Evolutionary conservation across 371 early-diverging fungal species (phyloP).

Genomic region (Phascolomyces articulosus): DNA sequence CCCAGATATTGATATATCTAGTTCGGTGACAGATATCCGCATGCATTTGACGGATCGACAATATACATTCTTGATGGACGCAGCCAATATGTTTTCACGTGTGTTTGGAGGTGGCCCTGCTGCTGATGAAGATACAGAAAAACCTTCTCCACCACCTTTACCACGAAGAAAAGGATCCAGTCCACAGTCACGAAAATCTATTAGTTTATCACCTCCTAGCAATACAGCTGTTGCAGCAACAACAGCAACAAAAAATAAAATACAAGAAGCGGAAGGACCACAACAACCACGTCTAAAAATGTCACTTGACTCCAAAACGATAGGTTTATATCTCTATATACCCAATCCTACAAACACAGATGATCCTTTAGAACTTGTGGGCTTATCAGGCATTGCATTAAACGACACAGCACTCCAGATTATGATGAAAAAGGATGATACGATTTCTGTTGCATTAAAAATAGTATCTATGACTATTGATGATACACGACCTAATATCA

Average conservation of each 20-base stretch:
- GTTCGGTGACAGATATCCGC: slow-evolving; percentile 73
- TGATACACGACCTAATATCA: slow-evolving; percentile 81
- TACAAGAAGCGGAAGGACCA: not conserved
- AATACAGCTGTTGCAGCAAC: not conserved
- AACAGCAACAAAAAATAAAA: not conserved
- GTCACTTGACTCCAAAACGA: slow-evolving; percentile 20
- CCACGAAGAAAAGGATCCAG: slow-evolving; percentile 6
- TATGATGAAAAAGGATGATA: slow-evolving; percentile 58
- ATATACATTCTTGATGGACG: slow-evolving; percentile 80
- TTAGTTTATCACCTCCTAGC: not conserved
- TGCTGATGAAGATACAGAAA: slow-evolving; percentile 4
- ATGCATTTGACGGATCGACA: slow-evolving; percentile 84
- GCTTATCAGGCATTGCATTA: slow-evolving; percentile 49
- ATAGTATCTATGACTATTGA: slow-evolving; percentile 74
- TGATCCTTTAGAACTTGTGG: slow-evolving; percentile 16
- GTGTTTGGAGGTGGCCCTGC: slow-evolving; percentile 23
- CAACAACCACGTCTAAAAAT: slow-evolving; percentile 12
- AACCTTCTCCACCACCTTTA: slow-evolving; percentile 11
- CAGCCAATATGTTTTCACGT: slow-evolving; percentile 54
- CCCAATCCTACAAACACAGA: slow-evolving; percentile 6
- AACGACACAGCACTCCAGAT: slow-evolving; percentile 62
- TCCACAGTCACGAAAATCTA: not conserved
- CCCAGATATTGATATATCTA: slow-evolving; percentile 57
- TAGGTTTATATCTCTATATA: slow-evolving; percentile 38
- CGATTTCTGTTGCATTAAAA: slow-evolving; percentile 71